Evolutionary conservation across 495 filamentous ascomycete genomes (phyloP), one percentile per base, ranked within the genome.

Genomic region (Penicillium chermesinum): DNA sequence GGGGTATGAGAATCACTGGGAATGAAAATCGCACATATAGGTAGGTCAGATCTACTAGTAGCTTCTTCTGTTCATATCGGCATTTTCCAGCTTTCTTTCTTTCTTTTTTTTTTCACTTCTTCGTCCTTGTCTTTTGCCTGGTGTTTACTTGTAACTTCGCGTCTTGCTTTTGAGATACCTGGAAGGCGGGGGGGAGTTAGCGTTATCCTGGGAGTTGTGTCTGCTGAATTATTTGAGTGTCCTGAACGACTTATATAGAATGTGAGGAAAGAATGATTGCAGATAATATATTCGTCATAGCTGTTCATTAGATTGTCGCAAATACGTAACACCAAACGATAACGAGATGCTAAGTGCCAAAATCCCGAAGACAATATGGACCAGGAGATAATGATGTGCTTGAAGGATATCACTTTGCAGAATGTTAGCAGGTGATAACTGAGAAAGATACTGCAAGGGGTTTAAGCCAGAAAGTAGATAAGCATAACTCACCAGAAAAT

Each of bases 401-500:
- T 14, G 10, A n/a, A 20, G 4, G 14, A 14, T 19, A 30, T 30
- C 25, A 30, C 25, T 30, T 5, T 30, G n/a, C n/a, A 5, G 25
- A 30, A 5, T 10, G 10, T 30, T 30, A 30, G 25, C 10, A 4
- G 10, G 25, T 30, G 5, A 5, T 30, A 42, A 53, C 48, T 55
- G 47, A 58, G 61, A 56, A 63, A 63, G 63, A 62, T 30, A 20
- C 27, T 57, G n/a, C 32, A 22, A 36, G 53, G 32, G 20, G 17
- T 19, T 8, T 12, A 34, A 14, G 17, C n/a, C n/a, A n/a, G n/a
- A n/a, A n/a, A n/a, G n/a, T n/a, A n/a, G n/a, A n/a, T n/a, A n/a
- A n/a, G n/a, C n/a, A n/a, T n/a, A n/a, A 50, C 66, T 66, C 46
- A 79, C 76, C 75, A 98, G 72, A 62, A 98, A 98, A 76, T 98